These are phyloP conservation scores for Nakataea oryzae DNA, from an alignment of 2,329 filamentous ascomycete genomes.

Conservation along the genomic window DNA sequence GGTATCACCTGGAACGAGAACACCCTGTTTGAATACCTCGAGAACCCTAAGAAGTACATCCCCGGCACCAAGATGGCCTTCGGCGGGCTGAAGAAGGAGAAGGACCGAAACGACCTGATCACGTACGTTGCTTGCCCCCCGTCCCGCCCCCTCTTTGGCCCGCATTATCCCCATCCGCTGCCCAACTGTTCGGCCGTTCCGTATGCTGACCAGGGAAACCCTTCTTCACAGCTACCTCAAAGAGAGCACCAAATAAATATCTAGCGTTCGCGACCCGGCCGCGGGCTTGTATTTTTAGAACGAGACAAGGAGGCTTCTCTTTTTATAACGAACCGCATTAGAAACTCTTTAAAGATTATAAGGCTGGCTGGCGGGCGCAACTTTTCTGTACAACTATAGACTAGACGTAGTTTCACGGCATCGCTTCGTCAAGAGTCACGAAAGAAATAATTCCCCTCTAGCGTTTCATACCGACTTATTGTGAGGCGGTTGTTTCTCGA, in stretches of 20 bases:
- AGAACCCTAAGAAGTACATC: conserved; percentile 99
- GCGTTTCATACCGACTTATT: not conserved
- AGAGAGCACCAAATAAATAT: conserved; percentile 57
- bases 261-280: not conserved
- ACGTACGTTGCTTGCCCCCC: conserved; percentile 50
- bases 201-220: not conserved
- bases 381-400: conserved; percentile 2
- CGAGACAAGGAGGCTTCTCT: not conserved
- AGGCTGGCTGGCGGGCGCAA: conserved; percentile 1
- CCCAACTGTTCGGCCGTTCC: conserved; percentile 2
- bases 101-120: conserved; percentile 98
- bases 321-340: not conserved
- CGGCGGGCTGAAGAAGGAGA: conserved; percentile 98
- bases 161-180: conserved; percentile 10
- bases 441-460: conserved; percentile 1
- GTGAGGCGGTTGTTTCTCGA: too few species aligned
- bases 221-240: conserved; percentile 48
- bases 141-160: not conserved
- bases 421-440: conserved; percentile 2
- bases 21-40: conserved; percentile 95
- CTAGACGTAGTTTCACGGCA: conserved; percentile 4
- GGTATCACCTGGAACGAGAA: conserved; percentile 79
- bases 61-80: conserved; percentile 99
- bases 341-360: not conserved
- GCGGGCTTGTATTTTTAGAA: conserved; percentile 3